Evolutionary conservation across 441 rosid species (phyloP), one percentile per base, ranked within the genome.

Genomic region (Euphorbia celastroides): DNA sequence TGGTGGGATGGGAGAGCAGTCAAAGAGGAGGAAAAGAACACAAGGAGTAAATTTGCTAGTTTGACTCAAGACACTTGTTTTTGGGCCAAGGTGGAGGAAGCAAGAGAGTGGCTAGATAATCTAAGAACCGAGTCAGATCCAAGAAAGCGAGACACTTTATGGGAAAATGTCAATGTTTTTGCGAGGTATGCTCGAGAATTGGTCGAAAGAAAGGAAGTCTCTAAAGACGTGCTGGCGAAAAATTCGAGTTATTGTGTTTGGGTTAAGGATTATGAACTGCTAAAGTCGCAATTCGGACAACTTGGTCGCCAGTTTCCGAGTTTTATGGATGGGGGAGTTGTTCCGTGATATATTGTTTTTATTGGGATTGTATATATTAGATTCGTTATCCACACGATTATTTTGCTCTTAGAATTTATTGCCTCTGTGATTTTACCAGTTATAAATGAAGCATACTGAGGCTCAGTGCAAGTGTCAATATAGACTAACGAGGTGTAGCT

Each of bases 1-100:
- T 89, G 93, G 96, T 87, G 92, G 95, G 70, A 56, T 28, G 69
- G 67, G 10, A 75, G 61, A 42, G 46, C 42, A 3, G 69, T 31
- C 32, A 60, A 27, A 0, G 57, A 44, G 14, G 65, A 74, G 60
- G 77, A 67, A 20, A 70, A 55, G 66, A 66, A 56, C 28, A 62
- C 6, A 23, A 83, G 97, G 72, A 93, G 81, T 62, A 81, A 20
- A 60, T 68, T 71, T 25, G 85, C 97, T 0, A 75, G 93, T 73
- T 36, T 77, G 44, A 93, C 97, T 1, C 96, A 90, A 52, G 98
- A 93, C 71, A 65, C 97, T 13, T 81, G 87, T 71, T 93, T 90
- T 51, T 89, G 96, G 98, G 97, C 92, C 5, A 82, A 59, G 72
- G 81, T 93, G 19, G 95, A 93, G 77, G 89, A 87, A 78, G 93